Evolutionary conservation across 1,284 basidiomycete genomes (phyloP), one percentile per base, ranked within the genome.

Genomic region (Stereum hirsutum): DNA sequence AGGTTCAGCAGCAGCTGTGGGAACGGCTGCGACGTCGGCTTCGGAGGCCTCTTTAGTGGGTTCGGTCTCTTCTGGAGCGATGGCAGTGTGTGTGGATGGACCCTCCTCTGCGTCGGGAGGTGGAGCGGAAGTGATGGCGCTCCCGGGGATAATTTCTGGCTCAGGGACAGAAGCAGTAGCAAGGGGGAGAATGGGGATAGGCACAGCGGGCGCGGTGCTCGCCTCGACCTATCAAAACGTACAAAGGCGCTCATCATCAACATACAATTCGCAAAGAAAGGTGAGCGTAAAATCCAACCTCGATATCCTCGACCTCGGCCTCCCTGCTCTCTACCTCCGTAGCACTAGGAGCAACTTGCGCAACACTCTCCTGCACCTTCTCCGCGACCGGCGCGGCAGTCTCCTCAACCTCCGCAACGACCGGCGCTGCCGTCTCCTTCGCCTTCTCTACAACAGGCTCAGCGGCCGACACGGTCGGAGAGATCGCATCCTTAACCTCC

Each of bases 31-130:
- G 14, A 10, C 30, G 8, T 30, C 28, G 34, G 42, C 20, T 35
- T 26, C 23, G 11, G 33, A 25, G 23, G 41, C 41, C 6, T 32
- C 32, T 14, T 14, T 24, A 6, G 41, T 27, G 8, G 28, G 7
- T 10, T 26, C 15, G 12, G 34, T 12, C 5, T 37, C 34, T 14
- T 15, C 35, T 19, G 25, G 15, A 30, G 15, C 30, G 6, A 36
- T 14, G 6, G 41, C 43, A 4, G 40, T 23, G 28, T 49, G 46
- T 12, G 48, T 49, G 8, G 46, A 43, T 19, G 19, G 38, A 24
- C 45, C 41, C 11, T 30, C 20, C 20, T 44, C 34, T 15, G 28
- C 34, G 19, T 32, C 15, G 31, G 35, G 19, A 7, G 31, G 25
- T 11, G 31, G 28, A 20, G 33, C 23, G 1, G 37, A 17, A 8